Conservation (phyloP, 805 yeast genomes). For the Ogataea trehaloabstinens region DNA sequence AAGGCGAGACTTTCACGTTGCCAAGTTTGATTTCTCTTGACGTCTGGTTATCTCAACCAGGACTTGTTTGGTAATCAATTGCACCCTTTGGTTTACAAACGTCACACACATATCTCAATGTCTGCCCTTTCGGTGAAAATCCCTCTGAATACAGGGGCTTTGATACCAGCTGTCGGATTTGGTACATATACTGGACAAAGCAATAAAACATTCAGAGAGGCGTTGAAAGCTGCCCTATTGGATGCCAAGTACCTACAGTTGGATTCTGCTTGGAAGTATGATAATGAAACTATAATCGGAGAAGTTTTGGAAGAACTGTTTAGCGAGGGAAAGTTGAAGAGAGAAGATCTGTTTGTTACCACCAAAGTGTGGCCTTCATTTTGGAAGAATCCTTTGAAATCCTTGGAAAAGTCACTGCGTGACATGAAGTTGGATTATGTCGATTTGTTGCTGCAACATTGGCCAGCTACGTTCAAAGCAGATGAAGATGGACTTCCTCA, state of each 20-base stretch:
- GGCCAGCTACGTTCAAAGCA: conserved; percentile 46
- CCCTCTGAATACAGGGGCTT: conserved; percentile 59
- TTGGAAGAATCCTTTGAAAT: conserved; percentile 39
- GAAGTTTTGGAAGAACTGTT: conserved; percentile 47
- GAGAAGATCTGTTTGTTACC: conserved; percentile 63
- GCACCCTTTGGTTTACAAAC: not conserved
- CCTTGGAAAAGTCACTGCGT: conserved; percentile 40
- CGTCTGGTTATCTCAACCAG: too few relatives aligned
- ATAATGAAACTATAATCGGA: conserved; percentile 42
- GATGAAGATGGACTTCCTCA: conserved; percentile 39
- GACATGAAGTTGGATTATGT: conserved; percentile 45
- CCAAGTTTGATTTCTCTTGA: too few relatives aligned
- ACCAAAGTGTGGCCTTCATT: conserved; percentile 65
- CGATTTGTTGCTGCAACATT: conserved; percentile 46
- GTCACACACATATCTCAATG: too few relatives aligned
- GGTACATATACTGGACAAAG: conserved; percentile 47
- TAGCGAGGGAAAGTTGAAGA: conserved; percentile 42
- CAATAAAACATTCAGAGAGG: conserved; percentile 15
- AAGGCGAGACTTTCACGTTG: too few relatives aligned
- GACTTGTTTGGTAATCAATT: not conserved
- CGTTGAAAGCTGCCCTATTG: conserved; percentile 23
- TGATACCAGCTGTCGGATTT: conserved; percentile 66
- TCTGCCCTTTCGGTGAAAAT: conserved; percentile 20
- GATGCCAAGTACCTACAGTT: conserved; percentile 49
- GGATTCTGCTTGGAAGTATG: conserved; percentile 53